These are phyloP conservation scores for Suillus occidentalis DNA, from an alignment of 768 basidiomycete genomes.

Conservation along the genomic window DNA sequence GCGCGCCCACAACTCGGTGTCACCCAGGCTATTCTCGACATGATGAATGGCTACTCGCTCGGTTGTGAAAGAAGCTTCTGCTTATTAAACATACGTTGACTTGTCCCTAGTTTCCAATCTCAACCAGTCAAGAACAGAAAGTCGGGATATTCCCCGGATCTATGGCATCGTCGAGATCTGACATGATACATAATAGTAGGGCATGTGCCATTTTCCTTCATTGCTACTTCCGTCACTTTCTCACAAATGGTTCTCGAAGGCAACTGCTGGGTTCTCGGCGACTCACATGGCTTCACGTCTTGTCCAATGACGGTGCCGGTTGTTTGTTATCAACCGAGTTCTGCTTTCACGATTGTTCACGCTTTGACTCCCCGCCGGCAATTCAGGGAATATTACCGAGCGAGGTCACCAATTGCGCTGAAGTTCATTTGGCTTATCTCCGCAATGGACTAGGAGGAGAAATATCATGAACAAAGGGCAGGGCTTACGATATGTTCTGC, in stretches of 20 bases:
- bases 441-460: constrained; percentile 15
- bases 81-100: not conserved
- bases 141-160: not conserved
- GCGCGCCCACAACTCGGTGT: not conserved
- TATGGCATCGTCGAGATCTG: not conserved
- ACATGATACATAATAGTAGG: not conserved
- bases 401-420: constrained; percentile 8
- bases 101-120: not conserved
- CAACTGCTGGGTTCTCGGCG: not conserved
- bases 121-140: not conserved
- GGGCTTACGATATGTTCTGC: constrained; percentile 16
- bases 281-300: constrained; percentile 1
- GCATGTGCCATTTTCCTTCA: constrained; percentile 3
- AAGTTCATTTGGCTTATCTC: constrained; percentile 26
- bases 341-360: not conserved
- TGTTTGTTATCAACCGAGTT: constrained; percentile 1
- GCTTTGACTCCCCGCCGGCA: constrained; percentile 11
- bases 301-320: not conserved
- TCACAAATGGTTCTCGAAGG: constrained; percentile 11
- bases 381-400: constrained; percentile 8
- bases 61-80: constrained; percentile 1
- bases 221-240: constrained; percentile 6
- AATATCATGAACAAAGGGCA: constrained; percentile 15
- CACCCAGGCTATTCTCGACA: not conserved
- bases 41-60: constrained; percentile 6